A percentile compares a stretch with the other conserved stretches of the same genome.
phyloP scores from a whole-genome alignment of 768 basidiomycete species.

The Boletus reticuloceps region DNA sequence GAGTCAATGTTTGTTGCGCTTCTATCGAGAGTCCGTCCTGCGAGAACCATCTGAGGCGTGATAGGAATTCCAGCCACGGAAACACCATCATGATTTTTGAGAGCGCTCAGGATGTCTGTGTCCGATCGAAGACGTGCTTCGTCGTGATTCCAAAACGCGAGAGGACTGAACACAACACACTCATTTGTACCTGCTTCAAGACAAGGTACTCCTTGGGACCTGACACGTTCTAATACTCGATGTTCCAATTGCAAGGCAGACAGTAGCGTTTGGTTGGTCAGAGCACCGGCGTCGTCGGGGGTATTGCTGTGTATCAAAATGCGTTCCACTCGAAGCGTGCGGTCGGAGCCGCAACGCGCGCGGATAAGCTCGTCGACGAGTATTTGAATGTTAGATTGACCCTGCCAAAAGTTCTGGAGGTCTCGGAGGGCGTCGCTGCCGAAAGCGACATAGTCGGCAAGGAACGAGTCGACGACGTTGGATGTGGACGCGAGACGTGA shows the following conservation, averaged over 20 bases:
- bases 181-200: conserved; percentile 48
- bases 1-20: conserved; percentile 53
- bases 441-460: conserved; percentile 50
- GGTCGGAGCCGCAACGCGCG: conserved; percentile 66
- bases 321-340: conserved; percentile 74
- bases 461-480: conserved; percentile 61
- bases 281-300: conserved; percentile 44
- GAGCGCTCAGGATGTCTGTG: conserved; percentile 54
- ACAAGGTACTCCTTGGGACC: conserved; percentile 47
- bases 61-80: conserved; percentile 63
- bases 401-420: conserved; percentile 70
- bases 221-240: conserved; percentile 45
- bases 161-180: conserved; percentile 73
- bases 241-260: conserved; percentile 65
- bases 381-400: conserved; percentile 57
- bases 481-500: conserved; percentile 51
- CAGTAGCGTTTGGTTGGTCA: conserved; percentile 60
- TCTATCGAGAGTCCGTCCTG: conserved; percentile 58
- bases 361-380: conserved; percentile 70
- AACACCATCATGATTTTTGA: conserved; percentile 50
- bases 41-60: conserved; percentile 74
- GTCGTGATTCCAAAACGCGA: conserved; percentile 73
- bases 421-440: conserved; percentile 57
- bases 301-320: conserved; percentile 60
- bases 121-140: conserved; percentile 51